Conservation (phyloP, 2,329 filamentous ascomycete genomes). For the Cadophora gregata region DNA sequence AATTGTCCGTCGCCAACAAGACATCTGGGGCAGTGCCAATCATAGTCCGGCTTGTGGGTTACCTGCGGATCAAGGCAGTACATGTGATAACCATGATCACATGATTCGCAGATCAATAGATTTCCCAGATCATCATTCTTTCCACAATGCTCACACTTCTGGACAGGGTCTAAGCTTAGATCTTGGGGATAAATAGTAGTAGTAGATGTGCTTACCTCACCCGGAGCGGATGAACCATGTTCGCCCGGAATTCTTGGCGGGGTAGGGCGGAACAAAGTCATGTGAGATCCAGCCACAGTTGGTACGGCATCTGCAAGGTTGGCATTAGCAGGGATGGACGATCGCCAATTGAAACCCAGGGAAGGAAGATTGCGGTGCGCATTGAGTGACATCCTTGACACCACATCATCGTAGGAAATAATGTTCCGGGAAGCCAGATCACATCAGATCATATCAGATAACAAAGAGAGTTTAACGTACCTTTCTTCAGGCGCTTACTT, state of each 20-base stretch:
- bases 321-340: slow-evolving; percentile 45
- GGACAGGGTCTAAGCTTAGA: slow-evolving; percentile 42
- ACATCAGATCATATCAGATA: background rate
- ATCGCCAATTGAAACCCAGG: slow-evolving; percentile 36
- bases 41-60: slow-evolving; percentile 76
- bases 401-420: slow-evolving; percentile 25
- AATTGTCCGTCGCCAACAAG: slow-evolving; percentile 96
- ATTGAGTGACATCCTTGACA: slow-evolving; percentile 33
- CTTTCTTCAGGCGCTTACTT: slow-evolving; percentile 93
- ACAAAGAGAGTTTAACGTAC: slow-evolving; percentile 52
- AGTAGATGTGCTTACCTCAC: slow-evolving; percentile 61
- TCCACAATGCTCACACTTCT: slow-evolving; percentile 88
- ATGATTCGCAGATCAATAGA: slow-evolving; percentile 86
- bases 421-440: slow-evolving; percentile 1
- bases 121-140: slow-evolving; percentile 74
- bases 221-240: slow-evolving; percentile 47
- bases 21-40: slow-evolving; percentile 96
- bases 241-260: slow-evolving; percentile 69
- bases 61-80: slow-evolving; percentile 88
- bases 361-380: slow-evolving; percentile 27
- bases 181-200: slow-evolving; percentile 50
- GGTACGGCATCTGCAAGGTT: slow-evolving; percentile 64
- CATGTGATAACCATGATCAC: slow-evolving; percentile 87
- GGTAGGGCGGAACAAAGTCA: slow-evolving; percentile 89
- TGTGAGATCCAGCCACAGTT: slow-evolving; percentile 94